Evolutionary conservation across 2,329 filamentous ascomycete genomes (phyloP), one percentile per base, ranked within the genome.

Genomic region (Pseudogymnoascus sp.): DNA sequence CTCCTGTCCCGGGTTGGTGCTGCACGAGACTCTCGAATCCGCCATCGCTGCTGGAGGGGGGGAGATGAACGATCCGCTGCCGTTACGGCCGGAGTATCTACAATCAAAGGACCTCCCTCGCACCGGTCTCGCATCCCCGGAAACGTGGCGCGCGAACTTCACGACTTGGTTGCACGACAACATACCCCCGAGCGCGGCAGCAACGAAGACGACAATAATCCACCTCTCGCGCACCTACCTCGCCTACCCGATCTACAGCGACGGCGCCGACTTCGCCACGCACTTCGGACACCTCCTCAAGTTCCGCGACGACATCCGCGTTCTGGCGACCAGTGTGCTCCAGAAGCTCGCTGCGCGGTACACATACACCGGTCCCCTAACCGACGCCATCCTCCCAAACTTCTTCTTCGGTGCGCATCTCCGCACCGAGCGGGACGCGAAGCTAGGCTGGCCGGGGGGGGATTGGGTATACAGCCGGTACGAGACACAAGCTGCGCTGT

Each of bases 271-370:
- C 11, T 73, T 77, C 31, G 73, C 71, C 1, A 68, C 68, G 67
- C 69, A 72, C 51, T 78, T 79, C 61, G 77, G 78, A 23, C 72
- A 74, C 16, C 71, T 79, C 31, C 67, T 79, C 36, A 76, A 75
- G 45, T 69, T 71, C 39, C 65, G 70, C 4, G 11, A 65, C 0
- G 69, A 72, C 57, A 60, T 67, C 5, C 66, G 69, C 2, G 18
- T 31, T 2, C 64, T 78, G 0, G 75, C 76, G 1, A 76, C 74
- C 0, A 66, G 70, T 5, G 70, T 70, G 4, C 71, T 76, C 8
- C 69, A 71, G 61, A 68, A 67, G 2, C 67, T 77, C 18, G 69
- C 69, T 1, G 64, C 69, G 61, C 67, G 62, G 54, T 71, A 71
- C 45, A 67, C 69, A 2, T 66, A 73, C 5, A 60, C 68, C 21